phyloP scores from a whole-genome alignment of 192 early-diverging fungal species.

The Coemansia sp. region DNA sequence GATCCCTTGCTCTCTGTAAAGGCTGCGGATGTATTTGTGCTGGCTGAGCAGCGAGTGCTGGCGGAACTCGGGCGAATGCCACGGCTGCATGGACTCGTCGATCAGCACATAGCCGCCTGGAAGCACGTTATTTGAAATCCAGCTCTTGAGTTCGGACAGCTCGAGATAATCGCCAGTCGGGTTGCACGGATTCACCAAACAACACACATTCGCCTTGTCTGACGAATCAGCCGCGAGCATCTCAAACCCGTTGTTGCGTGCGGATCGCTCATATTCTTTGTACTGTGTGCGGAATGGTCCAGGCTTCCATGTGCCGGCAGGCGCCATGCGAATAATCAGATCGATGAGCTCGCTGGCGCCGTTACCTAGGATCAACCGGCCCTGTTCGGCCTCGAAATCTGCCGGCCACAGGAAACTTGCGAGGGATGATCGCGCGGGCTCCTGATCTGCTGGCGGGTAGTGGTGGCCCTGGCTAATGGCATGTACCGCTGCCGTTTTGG shows the following conservation, averaged over 20 bases:
- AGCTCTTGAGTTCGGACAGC: conserved; percentile 70
- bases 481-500: conserved; percentile 70
- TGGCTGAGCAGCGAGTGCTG: conserved; percentile 79
- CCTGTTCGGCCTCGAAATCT: conserved; percentile 56
- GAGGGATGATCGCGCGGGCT: conserved; percentile 81
- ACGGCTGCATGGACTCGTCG: conserved; percentile 95
- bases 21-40: conserved; percentile 61
- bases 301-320: conserved; percentile 77
- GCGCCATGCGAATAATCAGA: conserved; percentile 76
- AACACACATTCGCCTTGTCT: conserved; percentile 68
- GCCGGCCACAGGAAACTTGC: conserved; percentile 78
- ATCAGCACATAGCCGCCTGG: conserved; percentile 80
- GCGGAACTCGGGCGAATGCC: conserved; percentile 79
- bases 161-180: conserved; percentile 85
- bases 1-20: conserved; percentile 65
- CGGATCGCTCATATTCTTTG: conserved; percentile 88
- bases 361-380: conserved; percentile 79
- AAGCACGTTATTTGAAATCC: conserved; percentile 73
- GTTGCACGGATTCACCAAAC: conserved; percentile 92
- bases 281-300: conserved; percentile 84
- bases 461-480: conserved; percentile 72
- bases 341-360: conserved; percentile 91
- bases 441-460: conserved; percentile 90
- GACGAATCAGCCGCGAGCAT: conserved; percentile 61
- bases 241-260: conserved; percentile 69